phyloP scores from a whole-genome alignment of 345 rosid genomes.

The Microcos paniculata region DNA sequence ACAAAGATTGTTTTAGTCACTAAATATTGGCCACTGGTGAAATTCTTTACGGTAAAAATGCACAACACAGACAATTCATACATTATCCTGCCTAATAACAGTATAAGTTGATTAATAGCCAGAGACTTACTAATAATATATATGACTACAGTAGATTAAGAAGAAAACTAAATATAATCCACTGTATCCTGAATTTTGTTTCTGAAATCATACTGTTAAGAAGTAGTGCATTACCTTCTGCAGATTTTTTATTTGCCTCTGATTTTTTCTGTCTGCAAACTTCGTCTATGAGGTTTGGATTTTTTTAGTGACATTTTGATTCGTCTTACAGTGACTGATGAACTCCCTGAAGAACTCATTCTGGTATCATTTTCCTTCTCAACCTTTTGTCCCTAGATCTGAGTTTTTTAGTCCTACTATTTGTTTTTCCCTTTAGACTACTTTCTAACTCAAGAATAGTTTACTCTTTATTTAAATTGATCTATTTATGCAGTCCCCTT shows the following conservation, averaged over 20 bases:
- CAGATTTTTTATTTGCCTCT: neutral
- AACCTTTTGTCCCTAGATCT: neutral
- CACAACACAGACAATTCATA: neutral
- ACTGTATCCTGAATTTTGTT: neutral
- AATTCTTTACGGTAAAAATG: neutral
- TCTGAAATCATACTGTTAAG: neutral
- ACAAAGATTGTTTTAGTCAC: neutral
- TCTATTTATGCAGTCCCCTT: conserved; percentile 55
- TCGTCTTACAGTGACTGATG: conserved; percentile 74
- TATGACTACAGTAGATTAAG: neutral
- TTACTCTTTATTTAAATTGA: conserved; percentile 15
- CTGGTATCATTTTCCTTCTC: conserved; percentile 38
- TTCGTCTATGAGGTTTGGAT: conserved; percentile 9
- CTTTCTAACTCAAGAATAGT: neutral
- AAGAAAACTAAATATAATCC: neutral
- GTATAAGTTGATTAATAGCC: neutral
- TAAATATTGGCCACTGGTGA: neutral
- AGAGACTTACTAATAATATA: neutral
- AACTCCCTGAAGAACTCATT: conserved; percentile 57
- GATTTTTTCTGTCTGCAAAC: neutral
- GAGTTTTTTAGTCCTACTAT: neutral
- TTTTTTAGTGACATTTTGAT: conserved; percentile 20
- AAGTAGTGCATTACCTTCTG: neutral
- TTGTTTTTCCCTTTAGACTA: neutral
- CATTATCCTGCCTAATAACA: neutral